Base-by-base conservation (phyloP, 371 early-diverging fungal species). In the Circinella minor region DNA sequence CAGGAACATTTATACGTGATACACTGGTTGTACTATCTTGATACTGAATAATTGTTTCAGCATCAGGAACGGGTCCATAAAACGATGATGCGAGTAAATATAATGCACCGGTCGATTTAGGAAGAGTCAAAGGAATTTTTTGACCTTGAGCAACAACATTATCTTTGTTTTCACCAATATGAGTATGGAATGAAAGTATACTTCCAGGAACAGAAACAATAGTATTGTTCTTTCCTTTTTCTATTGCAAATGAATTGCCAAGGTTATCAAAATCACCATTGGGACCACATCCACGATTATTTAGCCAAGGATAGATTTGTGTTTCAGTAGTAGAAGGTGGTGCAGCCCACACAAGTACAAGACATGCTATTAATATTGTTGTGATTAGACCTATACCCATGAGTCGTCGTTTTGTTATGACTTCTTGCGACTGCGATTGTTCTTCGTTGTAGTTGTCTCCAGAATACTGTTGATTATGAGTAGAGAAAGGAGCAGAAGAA, bases 141-240 rank as follows among this genome's bases (percentile, higher is more conserved):
- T 78, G 79, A 2, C 79, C 75, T n/a, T 55, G 68, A 36, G 73
- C 70, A n/a, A 72, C 51, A 5, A 70, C 57, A 63, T 80, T 80
- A 46, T 77, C 80, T 3, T 54, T 17, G 36, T 39, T 14, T 27
- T 61, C 17, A 27, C 61, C 61, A 37, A 61, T 49, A 9, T 18
- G 55, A 34, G 14, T 48, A 14, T 63, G n/a, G 20, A 68, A 79
- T 8, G 46, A 17, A 3, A 76, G 61, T 4, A 54, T 70, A 4
- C 76, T 75, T 14, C 51, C 51, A 17, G 51, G 51, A 1, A 79
- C 61, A 8, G 54, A 36, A 4, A 57, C 46, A 8, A 17, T 63
- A 11, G 57, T 17, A 27, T 18, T 51, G 4, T 10, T 17, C 15
- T 14, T 51, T 51, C 7, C 69, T 34, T 34, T 62, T 11, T 43